phyloP scores from a whole-genome alignment of 75 land plant genomes.

The Adiantum capillusveneris region DNA sequence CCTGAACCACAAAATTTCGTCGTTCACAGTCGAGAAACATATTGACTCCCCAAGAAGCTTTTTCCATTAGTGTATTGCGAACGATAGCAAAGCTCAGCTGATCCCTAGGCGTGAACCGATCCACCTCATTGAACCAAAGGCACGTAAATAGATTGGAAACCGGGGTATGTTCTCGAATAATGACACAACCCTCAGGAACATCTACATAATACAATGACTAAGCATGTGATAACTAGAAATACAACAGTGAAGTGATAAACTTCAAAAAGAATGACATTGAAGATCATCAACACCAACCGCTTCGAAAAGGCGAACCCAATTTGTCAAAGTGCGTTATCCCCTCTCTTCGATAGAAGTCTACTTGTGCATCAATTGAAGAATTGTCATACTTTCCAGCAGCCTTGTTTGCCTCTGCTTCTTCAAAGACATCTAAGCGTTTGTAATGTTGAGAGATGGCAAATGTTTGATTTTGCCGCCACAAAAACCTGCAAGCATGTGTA shows the following conservation, averaged over 20 bases:
- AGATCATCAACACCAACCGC: no score
- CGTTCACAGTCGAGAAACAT: conserved; percentile 97
- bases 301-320: conserved; percentile 67
- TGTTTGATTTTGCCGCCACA: conserved; percentile 72
- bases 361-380: conserved; percentile 72
- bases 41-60: conserved; percentile 48
- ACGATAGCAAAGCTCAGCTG: conserved; percentile 88
- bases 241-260: no score
- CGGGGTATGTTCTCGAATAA: conserved; percentile 83
- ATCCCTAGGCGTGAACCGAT: conserved; percentile 86
- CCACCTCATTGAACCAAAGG: conserved; percentile 97
- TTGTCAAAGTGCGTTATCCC: conserved; percentile 59
- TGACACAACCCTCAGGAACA: conserved; percentile 93
- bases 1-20: conserved; percentile 95
- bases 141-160: conserved; percentile 82
- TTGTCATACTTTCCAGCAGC: conserved; percentile 84
- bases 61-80: conserved; percentile 69
- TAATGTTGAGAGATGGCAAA: conserved; percentile 92
- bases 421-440: conserved; percentile 76
- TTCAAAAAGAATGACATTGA: no score
- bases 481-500: conserved; percentile 72
- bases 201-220: no score
- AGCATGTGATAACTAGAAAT: no score
- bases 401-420: conserved; percentile 90
- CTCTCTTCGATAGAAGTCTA: conserved; percentile 64